A percentile compares a stretch with the other conserved stretches of the same genome.
Evolutionary conservation across 129 eudicot species (phyloP).

Genomic region (Cynara cardunculus): DNA sequence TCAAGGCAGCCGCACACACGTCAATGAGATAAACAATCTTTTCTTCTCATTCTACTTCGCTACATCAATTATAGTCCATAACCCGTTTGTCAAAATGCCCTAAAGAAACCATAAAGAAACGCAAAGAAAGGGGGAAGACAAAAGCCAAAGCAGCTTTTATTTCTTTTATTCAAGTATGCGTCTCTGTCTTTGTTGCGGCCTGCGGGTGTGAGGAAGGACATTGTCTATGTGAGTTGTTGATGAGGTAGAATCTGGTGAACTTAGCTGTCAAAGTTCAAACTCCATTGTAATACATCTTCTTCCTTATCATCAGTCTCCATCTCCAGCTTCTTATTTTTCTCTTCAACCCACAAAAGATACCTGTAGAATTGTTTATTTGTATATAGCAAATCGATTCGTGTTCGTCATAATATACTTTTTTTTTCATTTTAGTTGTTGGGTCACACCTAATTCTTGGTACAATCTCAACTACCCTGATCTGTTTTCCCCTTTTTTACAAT

Average conservation of each 20-base stretch:
- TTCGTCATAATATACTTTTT: neutral
- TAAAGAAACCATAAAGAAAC: neutral
- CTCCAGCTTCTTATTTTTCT: neutral
- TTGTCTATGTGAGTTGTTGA: neutral
- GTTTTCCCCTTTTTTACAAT: neutral
- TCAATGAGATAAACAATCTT: neutral
- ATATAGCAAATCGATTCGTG: neutral
- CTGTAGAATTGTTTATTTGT: neutral
- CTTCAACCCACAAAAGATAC: conserved; percentile 11
- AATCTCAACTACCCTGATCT: conserved; percentile 32
- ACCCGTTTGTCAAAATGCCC: conserved; percentile 17
- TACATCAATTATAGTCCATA: neutral
- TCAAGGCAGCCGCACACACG: neutral
- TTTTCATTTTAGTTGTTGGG: conserved; percentile 22
- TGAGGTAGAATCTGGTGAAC: conserved; percentile 22
- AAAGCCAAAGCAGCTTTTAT: neutral
- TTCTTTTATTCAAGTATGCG: neutral
- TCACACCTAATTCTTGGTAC: conserved; percentile 34
- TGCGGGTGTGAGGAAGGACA: neutral
- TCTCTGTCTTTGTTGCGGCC: too few relatives aligned
- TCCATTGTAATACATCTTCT: conserved; percentile 14
- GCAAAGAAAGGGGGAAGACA: neutral
- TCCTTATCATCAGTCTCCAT: conserved; percentile 4
- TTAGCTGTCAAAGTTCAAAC: neutral
- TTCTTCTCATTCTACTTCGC: neutral